A percentile compares a stretch with the other conserved stretches of the same genome.
These are phyloP conservation scores for Penicillium steckii DNA, from an alignment of 495 filamentous ascomycete genomes.

Conservation along the genomic window DNA sequence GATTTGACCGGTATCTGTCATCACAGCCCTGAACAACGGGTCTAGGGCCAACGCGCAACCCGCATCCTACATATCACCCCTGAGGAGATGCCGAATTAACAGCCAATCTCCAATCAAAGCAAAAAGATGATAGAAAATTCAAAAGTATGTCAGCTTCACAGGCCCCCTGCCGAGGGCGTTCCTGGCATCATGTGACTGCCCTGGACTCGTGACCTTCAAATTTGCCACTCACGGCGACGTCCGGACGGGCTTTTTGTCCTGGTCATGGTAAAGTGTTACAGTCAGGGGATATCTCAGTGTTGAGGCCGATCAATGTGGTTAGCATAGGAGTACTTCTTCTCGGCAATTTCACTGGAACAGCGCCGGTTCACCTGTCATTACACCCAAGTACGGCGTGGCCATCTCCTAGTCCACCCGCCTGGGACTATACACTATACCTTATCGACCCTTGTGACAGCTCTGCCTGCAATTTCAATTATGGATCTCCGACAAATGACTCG, in stretches of 20 bases:
- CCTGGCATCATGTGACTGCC: constrained; percentile 23
- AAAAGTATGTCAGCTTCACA: constrained; percentile 15
- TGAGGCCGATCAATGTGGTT: too few species aligned
- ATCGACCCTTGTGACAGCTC: neutral
- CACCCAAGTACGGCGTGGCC: neutral
- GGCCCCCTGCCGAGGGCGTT: constrained; percentile 18
- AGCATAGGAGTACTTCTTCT: neutral
- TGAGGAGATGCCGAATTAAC: neutral
- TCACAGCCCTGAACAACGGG: constrained; percentile 1
- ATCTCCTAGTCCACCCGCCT: neutral
- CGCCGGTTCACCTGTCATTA: too few species aligned
- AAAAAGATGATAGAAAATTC: neutral
- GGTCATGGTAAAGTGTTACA: too few species aligned
- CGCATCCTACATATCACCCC: neutral
- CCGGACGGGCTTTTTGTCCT: neutral
- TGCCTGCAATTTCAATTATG: neutral
- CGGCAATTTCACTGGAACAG: too few species aligned
- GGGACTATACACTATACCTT: neutral
- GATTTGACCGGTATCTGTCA: constrained; percentile 14
- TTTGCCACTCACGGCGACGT: constrained; percentile 3
- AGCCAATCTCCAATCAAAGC: neutral
- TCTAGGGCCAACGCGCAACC: neutral
- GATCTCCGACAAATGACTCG: neutral
- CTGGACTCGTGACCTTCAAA: constrained; percentile 21
- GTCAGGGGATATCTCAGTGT: too few species aligned